These are phyloP conservation scores for Monosporascus sp. DNA, from an alignment of 2,329 filamentous ascomycete species.

Conservation along the genomic window DNA sequence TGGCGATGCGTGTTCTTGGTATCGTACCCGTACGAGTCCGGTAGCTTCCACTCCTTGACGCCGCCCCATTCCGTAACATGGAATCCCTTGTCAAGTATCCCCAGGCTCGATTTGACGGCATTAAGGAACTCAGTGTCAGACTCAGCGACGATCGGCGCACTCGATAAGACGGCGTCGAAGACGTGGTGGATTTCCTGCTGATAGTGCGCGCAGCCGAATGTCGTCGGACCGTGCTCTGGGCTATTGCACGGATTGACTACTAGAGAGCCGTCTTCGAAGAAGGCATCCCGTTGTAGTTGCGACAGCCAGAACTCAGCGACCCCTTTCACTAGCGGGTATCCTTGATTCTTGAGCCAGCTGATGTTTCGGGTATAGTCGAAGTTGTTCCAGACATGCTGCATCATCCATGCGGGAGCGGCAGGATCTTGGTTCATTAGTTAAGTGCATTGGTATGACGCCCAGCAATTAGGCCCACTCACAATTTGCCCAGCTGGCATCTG, in stretches of 20 bases:
- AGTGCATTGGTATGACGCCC: constrained; percentile 18
- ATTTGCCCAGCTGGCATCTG: constrained; percentile 25
- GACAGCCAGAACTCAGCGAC: constrained; percentile 52
- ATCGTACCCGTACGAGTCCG: constrained; percentile 25
- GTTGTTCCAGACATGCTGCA: constrained; percentile 54
- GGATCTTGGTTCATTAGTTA: constrained; percentile 33
- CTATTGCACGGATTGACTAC: constrained; percentile 55
- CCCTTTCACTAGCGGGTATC: constrained; percentile 50
- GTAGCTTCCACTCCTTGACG: constrained; percentile 31
- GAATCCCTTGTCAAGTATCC: constrained; percentile 25
- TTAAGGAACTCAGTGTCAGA: constrained; percentile 24
- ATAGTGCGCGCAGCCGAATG: constrained; percentile 49
- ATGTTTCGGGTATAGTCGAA: constrained; percentile 47
- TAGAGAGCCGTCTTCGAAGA: constrained; percentile 44
- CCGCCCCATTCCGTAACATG: constrained; percentile 25
- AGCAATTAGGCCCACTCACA: constrained; percentile 17
- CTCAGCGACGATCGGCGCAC: constrained; percentile 17
- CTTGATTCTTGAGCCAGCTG: constrained; percentile 40
- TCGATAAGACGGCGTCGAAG: constrained; percentile 31
- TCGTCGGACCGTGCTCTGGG: constrained; percentile 51
- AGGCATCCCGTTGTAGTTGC: constrained; percentile 45
- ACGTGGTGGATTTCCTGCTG: constrained; percentile 46
- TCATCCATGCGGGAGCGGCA: constrained; percentile 52
- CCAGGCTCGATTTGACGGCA: constrained; percentile 35
- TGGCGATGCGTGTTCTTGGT: constrained; percentile 33